Percentiles rank a stretch among this genome's conserved stretches.
Conservation (phyloP, 306 rosid genomes). For the Chamaecrista fasciculata region DNA sequence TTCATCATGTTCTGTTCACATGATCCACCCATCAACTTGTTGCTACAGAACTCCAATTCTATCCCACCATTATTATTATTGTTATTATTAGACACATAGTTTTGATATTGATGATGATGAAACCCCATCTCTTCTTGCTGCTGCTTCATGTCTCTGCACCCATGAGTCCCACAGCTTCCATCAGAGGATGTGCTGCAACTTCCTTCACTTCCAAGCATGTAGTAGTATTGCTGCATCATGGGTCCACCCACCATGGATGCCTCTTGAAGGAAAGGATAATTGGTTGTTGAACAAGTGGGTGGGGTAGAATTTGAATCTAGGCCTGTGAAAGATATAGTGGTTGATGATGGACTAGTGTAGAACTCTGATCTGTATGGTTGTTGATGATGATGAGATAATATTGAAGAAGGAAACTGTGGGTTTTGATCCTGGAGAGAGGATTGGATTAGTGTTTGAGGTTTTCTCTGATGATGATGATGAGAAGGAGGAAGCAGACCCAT, state of each 20-base stretch:
- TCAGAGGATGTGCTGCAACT: slow-evolving; percentile 76
- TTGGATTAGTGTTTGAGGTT: slow-evolving; percentile 32
- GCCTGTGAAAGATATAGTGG: slow-evolving; percentile 27
- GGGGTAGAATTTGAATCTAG: too few species aligned
- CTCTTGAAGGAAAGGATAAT: slow-evolving; percentile 41
- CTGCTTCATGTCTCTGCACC: slow-evolving; percentile 39
- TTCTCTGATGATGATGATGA: slow-evolving; percentile 35
- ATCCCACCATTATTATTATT: slow-evolving; percentile 4
- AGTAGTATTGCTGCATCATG: slow-evolving; percentile 33
- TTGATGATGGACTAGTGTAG: slow-evolving; percentile 24
- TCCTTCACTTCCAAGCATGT: slow-evolving; percentile 72
- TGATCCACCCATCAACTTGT: slow-evolving; percentile 39
- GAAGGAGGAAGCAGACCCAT: slow-evolving; percentile 49
- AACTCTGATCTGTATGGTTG: slow-evolving; percentile 28
- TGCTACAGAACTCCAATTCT: slow-evolving; percentile 31
- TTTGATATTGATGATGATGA: slow-evolving; percentile 20
- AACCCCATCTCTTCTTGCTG: slow-evolving; percentile 55
- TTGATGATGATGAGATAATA: too few species aligned
- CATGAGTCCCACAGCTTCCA: slow-evolving; percentile 50
- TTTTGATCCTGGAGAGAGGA: slow-evolving; percentile 25
- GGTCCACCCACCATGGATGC: slow-evolving; percentile 25
- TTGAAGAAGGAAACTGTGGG: slow-evolving; percentile 10
- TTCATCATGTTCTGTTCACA: slow-evolving; percentile 20
- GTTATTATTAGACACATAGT: too few species aligned
- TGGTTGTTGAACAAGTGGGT: slow-evolving; percentile 24